Base-by-base conservation (phyloP, 208 protist genomes). In the Leishmania braziliensis region DNA sequence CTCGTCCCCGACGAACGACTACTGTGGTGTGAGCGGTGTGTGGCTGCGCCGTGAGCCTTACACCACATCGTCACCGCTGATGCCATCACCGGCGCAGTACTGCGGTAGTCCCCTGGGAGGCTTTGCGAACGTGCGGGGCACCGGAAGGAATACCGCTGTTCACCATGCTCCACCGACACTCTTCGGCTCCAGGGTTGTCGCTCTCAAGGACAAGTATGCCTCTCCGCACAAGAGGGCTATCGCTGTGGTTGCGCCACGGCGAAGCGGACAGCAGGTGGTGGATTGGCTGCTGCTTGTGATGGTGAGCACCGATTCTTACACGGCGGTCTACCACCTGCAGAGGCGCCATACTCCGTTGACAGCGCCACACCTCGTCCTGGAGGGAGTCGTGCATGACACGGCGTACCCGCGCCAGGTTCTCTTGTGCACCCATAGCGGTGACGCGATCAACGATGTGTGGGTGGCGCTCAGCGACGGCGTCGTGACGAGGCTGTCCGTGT, bases 61-160 rank as follows among this genome's bases (percentile, higher is more conserved):
- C 78, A 80, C 78, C 60, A 83, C 78, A 53, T 77, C 77, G 29
- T 86, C 83, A 26, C 78, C 81, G 26, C 68, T 87, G 36, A 85
- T 86, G 63, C 86, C 72, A 82, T 88, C 83, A 77, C 90, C 76
- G 73, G 87, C 66, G 68, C 86, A 65, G 58, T 92, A 69, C 79
- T 85, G 66, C 80, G 73, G 60, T 79, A 48, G n/a, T 73, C 51
- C 54, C 62, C 83, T 77, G 56, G 77, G 79, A 58, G 89, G 79
- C 75, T 94, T 85, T 36, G 76, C 43, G n/a, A 85, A 81, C 65
- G 77, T 85, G 77, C 77, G 82, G 18, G 60, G 26, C 48, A 58
- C 48, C 3, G 62, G 77, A 0, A 62, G 63, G 12, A 51, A 58
- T 56, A 54, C 53, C 62, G 72, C 77, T 26, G 82, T 85, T 56